Conservation (phyloP, 176 grass and related monocot species). For the Rhynchospora pubera region DNA sequence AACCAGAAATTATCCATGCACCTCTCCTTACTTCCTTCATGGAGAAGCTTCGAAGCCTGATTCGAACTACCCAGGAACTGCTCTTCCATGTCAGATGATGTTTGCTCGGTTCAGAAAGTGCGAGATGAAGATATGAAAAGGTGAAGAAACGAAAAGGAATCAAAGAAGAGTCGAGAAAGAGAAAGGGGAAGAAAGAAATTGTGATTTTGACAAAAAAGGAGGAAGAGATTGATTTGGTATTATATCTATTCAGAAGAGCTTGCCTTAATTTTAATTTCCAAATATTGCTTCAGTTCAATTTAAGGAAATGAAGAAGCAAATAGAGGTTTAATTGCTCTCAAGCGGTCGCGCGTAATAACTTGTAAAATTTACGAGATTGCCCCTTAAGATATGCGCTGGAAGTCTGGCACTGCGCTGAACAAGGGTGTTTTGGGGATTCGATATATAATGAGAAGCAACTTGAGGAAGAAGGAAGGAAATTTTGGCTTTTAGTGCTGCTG, state of each 20-base stretch:
- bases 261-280: background rate
- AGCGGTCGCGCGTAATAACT: background rate
- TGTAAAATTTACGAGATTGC: background rate
- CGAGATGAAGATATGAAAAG: conserved; percentile 22
- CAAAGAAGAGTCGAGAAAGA: background rate
- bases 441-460: background rate
- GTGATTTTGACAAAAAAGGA: background rate
- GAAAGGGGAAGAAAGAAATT: background rate
- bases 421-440: conserved; percentile 11
- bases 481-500: background rate
- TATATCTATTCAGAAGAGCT: background rate
- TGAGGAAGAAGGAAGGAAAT: background rate
- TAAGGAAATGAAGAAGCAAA: background rate
- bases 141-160: background rate
- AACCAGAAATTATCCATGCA: conserved; percentile 59
- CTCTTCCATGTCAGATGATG: conserved; percentile 65
- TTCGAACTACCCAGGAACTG: conserved; percentile 74
- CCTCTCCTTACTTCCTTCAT: conserved; percentile 23
- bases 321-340: background rate
- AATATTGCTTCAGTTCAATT: background rate
- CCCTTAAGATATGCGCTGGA: background rate
- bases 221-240: background rate
- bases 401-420: too few relatives aligned
- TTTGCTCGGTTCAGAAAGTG: conserved; percentile 16
- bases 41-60: conserved; percentile 41